phyloP scores from a whole-genome alignment of 2,329 filamentous ascomycete genomes.

The Botrytis sinoallii region DNA sequence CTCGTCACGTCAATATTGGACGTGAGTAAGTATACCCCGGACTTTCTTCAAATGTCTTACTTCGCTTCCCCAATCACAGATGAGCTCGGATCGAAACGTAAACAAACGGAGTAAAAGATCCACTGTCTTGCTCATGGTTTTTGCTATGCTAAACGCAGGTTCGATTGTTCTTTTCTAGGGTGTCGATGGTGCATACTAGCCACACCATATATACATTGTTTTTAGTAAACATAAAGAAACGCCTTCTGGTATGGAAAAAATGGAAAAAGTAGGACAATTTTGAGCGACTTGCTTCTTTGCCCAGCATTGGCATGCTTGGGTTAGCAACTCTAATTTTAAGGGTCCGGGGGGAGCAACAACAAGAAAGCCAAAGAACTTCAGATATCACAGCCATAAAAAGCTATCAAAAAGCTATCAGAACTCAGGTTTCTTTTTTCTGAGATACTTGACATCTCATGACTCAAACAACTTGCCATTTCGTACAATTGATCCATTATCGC shows the following conservation, averaged over 20 bases:
- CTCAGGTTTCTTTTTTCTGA: not conserved
- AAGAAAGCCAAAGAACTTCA: not conserved
- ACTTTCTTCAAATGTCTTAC: slow-evolving; percentile 4
- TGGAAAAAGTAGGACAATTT: not conserved
- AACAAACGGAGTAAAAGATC: slow-evolving; percentile 6
- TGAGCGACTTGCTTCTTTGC: not conserved
- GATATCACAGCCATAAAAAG: not conserved
- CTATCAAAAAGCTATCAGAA: not conserved
- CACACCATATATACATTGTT: not conserved
- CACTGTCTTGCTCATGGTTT: not conserved
- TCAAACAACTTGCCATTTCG: not conserved
- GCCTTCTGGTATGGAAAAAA: not conserved
- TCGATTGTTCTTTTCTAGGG: not conserved
- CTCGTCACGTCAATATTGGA: not conserved
- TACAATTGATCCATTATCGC: not conserved
- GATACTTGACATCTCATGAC: not conserved
- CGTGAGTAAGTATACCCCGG: slow-evolving; percentile 1
- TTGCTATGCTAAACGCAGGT: not conserved
- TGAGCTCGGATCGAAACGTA: not conserved
- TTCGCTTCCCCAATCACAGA: slow-evolving; percentile 12
- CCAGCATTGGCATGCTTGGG: not conserved
- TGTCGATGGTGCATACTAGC: not conserved
- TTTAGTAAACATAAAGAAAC: not conserved
- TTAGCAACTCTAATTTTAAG: not conserved
- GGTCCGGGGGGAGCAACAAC: not conserved